phyloP scores from a whole-genome alignment of 2,329 filamentous ascomycete genomes.

The Arthroderma sp. region DNA sequence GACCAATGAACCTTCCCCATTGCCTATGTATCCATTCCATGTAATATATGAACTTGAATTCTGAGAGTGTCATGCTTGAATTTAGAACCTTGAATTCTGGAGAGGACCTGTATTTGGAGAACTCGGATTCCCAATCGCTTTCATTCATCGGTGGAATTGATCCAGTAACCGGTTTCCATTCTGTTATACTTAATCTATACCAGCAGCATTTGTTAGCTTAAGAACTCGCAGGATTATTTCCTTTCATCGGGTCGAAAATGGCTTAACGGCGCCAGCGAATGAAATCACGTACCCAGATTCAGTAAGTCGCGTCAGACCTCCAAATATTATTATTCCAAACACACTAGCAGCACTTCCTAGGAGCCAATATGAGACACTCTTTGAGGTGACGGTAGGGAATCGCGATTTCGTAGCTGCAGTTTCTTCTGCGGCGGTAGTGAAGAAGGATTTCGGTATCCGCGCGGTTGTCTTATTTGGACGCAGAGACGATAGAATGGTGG shows the following conservation, averaged over 20 bases:
- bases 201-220: constrained; percentile 1
- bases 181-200: constrained; percentile 80
- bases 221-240: background rate
- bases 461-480: constrained; percentile 3
- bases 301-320: constrained; percentile 81
- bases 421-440: constrained; percentile 5
- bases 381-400: constrained; percentile 53
- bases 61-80: constrained; percentile 76
- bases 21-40: constrained; percentile 98
- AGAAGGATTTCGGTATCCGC: constrained; percentile 4
- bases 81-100: constrained; percentile 90
- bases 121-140: constrained; percentile 83
- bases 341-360: constrained; percentile 83
- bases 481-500: constrained; percentile 15
- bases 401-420: constrained; percentile 20
- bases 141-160: constrained; percentile 68
- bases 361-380: constrained; percentile 79
- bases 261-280: background rate
- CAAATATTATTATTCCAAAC: constrained; percentile 93
- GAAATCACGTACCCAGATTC: constrained; percentile 65
- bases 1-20: constrained; percentile 83
- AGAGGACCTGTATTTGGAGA: constrained; percentile 79
- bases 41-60: constrained; percentile 98
- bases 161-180: constrained; percentile 95
- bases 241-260: background rate